Evolutionary conservation across 176 grass and related monocot species (phyloP), one percentile per base, ranked within the genome.

Genomic region (Avena sativa): DNA sequence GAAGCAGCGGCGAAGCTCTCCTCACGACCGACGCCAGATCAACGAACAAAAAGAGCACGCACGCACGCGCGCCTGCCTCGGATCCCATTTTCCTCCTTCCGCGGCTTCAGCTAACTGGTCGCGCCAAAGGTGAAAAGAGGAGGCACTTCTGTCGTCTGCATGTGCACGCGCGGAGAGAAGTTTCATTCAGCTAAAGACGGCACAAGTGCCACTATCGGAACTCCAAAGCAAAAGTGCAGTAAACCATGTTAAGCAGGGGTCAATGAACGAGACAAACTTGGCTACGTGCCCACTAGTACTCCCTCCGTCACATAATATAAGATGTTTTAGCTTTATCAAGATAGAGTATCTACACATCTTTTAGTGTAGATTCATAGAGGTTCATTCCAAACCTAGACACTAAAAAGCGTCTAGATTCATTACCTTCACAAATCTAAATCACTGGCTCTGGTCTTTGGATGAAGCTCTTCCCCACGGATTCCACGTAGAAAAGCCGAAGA

Each of bases 1-100:
- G 86, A 90, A 90, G 65, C 11, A 58, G 44, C 79, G 44, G 43
- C 28, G 79, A 86, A 90, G 64, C 40, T 86, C 36, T 19, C 38
- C 0, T 66, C 32, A 9, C 8, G 44, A 38, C 16, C 1, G 25
- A 57, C 13, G 23, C 63, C 25, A 77, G 8, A 57, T 23, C 1
- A 28, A 64, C 4, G 47, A 46, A 79, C 64, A 87, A 66, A 38
- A 56, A 32, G 47, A 5, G 44, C 59, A 23, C 40, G 38, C 2
- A 40, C 5, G 20, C 38, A 67, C 64, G 64, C 71, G 21, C 71
- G 76, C 38, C 38, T 0, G 38, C 80, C 70, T 91, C 8, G 86
- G 78, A 81, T 91, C 76, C 77, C 49, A 74, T 62, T 78, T 82
- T 75, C 4, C 23, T 23, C 30, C 14, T 50, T n/a, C 70, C 38